These are phyloP conservation scores for Solanum boliviense DNA, from an alignment of 257 asterid genomes.

Conservation along the genomic window DNA sequence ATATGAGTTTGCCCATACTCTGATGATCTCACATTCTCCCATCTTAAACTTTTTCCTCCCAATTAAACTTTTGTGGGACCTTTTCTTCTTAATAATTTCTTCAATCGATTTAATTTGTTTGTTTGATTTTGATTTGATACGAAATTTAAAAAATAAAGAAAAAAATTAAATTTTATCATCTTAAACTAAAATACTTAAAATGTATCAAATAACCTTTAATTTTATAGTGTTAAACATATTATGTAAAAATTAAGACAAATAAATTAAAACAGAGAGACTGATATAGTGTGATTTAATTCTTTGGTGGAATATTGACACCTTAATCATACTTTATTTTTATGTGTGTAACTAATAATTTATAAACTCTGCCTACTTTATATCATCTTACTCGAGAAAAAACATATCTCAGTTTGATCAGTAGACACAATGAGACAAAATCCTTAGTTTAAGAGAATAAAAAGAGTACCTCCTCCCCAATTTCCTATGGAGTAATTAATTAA, in stretches of 20 bases:
- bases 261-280: rapidly evolving
- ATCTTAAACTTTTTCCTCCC: constrained; percentile 28
- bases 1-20: constrained; percentile 67
- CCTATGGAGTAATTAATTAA: neutral
- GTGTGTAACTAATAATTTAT: neutral
- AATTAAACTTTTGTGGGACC: constrained; percentile 49
- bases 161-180: too few relatives aligned
- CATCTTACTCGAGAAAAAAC: neutral
- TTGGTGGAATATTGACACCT: constrained; percentile 2
- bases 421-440: constrained; percentile 3
- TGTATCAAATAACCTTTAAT: neutral
- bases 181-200: too few relatives aligned
- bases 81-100: neutral
- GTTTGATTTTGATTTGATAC: rapidly evolving
- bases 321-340: constrained; percentile 5
- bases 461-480: neutral
- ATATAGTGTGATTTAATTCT: neutral
- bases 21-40: constrained; percentile 45
- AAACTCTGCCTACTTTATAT: neutral
- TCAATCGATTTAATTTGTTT: neutral
- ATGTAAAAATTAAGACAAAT: neutral
- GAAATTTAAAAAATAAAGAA: too few relatives aligned
- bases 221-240: rapidly evolving
- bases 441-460: constrained; percentile 4
- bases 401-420: neutral